These are phyloP conservation scores for Candida odintsovae DNA, from an alignment of 805 yeast genomes.

Conservation along the genomic window DNA sequence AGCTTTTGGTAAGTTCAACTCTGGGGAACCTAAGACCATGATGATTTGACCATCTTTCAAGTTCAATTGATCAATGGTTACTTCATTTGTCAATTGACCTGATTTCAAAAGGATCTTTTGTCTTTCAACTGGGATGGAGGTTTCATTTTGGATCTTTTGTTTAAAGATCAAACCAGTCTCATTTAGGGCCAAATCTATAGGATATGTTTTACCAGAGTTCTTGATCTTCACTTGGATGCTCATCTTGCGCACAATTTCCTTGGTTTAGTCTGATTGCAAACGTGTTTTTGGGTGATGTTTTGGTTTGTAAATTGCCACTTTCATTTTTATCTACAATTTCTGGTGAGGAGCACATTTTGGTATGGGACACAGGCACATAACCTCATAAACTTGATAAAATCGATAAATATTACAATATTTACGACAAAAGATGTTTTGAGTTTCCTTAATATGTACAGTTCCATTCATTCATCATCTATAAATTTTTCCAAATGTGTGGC, in stretches of 20 bases:
- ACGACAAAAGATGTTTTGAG: too few species aligned
- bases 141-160: slow-evolving; percentile 59
- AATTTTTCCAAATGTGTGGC: not conserved
- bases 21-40: slow-evolving; percentile 93
- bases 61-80: slow-evolving; percentile 36
- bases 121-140: slow-evolving; percentile 81
- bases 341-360: not conserved
- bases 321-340: not conserved
- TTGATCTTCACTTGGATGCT: slow-evolving; percentile 37
- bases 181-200: slow-evolving; percentile 28
- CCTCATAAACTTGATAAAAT: too few species aligned
- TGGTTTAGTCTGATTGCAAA: too few species aligned
- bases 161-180: slow-evolving; percentile 52
- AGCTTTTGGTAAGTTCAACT: slow-evolving; percentile 51
- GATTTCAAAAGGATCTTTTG: slow-evolving; percentile 89
- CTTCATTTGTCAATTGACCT: slow-evolving; percentile 74
- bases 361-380: not conserved
- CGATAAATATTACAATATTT: too few species aligned
- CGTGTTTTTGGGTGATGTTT: slow-evolving; percentile 1
- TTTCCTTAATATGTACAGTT: too few species aligned
- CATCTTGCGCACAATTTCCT: slow-evolving; percentile 2
- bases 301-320: slow-evolving; percentile 6
- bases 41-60: slow-evolving; percentile 62
- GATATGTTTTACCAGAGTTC: slow-evolving; percentile 65
- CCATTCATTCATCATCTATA: not conserved